A percentile compares a stretch with the other conserved stretches of the same genome.
Evolutionary conservation across 805 yeast genomes (phyloP).

Genomic region (Ogataea chonburiensis): DNA sequence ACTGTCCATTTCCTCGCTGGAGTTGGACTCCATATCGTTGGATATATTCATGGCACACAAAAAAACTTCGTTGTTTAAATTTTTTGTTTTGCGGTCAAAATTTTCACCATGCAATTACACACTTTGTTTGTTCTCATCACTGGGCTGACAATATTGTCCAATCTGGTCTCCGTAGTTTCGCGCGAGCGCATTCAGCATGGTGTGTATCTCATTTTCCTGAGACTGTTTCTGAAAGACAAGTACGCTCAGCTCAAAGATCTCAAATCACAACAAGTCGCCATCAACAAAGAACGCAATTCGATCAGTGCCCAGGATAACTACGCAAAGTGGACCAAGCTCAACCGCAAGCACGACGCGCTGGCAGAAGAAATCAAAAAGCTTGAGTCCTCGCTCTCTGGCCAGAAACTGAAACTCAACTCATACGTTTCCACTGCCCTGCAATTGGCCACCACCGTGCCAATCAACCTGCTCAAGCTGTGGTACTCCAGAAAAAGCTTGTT

Average conservation of each 20-base stretch:
- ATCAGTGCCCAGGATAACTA: slow-evolving; percentile 91
- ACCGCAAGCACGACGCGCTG: slow-evolving; percentile 64
- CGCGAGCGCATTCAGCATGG: slow-evolving; percentile 20
- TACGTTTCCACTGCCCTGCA: slow-evolving; percentile 37
- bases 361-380: slow-evolving; percentile 48
- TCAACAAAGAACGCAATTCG: slow-evolving; percentile 52
- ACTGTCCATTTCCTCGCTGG: slow-evolving; percentile 57
- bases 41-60: slow-evolving; percentile 18
- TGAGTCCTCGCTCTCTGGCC: slow-evolving; percentile 38
- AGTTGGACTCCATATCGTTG: slow-evolving; percentile 30
- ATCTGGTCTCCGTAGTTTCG: slow-evolving; percentile 40
- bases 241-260: slow-evolving; percentile 31
- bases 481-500: slow-evolving; percentile 55
- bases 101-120: slow-evolving; percentile 19
- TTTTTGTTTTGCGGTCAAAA: slow-evolving; percentile 13
- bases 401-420: slow-evolving; percentile 37
- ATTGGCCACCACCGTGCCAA: slow-evolving; percentile 44
- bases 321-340: slow-evolving; percentile 93
- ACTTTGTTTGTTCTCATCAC: slow-evolving; percentile 37
- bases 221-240: slow-evolving; percentile 28
- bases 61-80: slow-evolving; percentile 1
- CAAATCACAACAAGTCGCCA: slow-evolving; percentile 44
- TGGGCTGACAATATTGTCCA: slow-evolving; percentile 37
- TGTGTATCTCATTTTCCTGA: slow-evolving; percentile 16
- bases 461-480: slow-evolving; percentile 48